Evolutionary conservation across 1,139 yeast species (phyloP).

Genomic region (Casaregolazyma lundiana): DNA sequence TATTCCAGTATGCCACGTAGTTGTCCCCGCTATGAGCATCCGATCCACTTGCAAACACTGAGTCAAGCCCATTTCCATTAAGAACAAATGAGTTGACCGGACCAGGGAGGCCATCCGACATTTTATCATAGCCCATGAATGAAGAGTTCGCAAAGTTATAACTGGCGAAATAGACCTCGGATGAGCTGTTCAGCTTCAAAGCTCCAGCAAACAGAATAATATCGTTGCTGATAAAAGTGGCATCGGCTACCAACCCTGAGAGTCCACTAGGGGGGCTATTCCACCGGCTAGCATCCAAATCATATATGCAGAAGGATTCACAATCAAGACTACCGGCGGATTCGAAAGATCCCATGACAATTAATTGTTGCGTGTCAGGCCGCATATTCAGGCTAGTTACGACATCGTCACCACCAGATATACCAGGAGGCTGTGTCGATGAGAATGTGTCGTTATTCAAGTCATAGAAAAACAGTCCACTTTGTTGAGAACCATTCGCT

Average conservation of each 20-base stretch:
- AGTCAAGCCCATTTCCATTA: constrained; percentile 45
- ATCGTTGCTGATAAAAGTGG: constrained; percentile 49
- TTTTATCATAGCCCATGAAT: constrained; percentile 22
- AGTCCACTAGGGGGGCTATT: constrained; percentile 42
- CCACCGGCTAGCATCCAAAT: constrained; percentile 55
- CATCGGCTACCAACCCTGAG: constrained; percentile 52
- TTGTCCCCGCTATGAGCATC: constrained; percentile 34
- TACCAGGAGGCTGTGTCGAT: constrained; percentile 44
- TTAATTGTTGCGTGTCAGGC: constrained; percentile 42
- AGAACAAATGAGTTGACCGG: constrained; percentile 47
- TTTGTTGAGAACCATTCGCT: constrained; percentile 23
- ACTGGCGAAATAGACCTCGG: constrained; percentile 42
- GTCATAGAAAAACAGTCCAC: constrained; percentile 52
- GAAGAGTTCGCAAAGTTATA: constrained; percentile 46
- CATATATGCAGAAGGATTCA: constrained; percentile 62
- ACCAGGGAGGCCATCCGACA: constrained; percentile 35
- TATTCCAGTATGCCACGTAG: constrained; percentile 33
- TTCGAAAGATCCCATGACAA: constrained; percentile 75
- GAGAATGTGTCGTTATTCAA: constrained; percentile 40
- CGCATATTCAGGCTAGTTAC: constrained; percentile 54
- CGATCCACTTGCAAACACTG: constrained; percentile 55
- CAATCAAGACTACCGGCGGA: constrained; percentile 59
- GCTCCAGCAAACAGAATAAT: constrained; percentile 62
- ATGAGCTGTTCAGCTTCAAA: constrained; percentile 40
- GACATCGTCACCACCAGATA: constrained; percentile 29